phyloP scores from a whole-genome alignment of 2,329 filamentous ascomycete species.

The Fusarium mexicanum region DNA sequence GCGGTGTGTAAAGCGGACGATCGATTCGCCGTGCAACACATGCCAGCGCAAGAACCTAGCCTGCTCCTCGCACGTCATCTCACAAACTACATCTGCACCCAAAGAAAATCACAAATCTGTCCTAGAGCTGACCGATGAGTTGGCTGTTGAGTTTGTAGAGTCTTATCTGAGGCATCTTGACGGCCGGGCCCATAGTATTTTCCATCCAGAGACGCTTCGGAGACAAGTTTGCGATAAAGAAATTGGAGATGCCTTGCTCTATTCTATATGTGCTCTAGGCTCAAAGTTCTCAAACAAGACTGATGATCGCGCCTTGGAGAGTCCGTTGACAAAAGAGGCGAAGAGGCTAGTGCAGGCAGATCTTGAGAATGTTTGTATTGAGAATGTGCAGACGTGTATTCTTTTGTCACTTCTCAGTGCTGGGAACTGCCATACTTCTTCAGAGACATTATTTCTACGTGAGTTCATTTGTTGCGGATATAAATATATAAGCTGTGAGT shows the following conservation, averaged over 20 bases:
- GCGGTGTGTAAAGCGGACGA: background rate
- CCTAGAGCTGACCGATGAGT: background rate
- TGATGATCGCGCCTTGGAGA: background rate
- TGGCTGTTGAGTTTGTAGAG: background rate
- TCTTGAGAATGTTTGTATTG: slow-evolving; percentile 9
- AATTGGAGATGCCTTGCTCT: background rate
- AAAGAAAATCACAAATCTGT: background rate
- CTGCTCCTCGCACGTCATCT: background rate
- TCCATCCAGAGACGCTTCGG: background rate
- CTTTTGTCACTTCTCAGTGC: background rate
- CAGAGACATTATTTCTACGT: background rate
- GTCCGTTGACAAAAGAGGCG: background rate
- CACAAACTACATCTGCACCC: background rate
- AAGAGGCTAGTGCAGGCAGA: background rate
- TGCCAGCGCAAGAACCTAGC: background rate
- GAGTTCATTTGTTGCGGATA: background rate
- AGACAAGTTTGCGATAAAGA: background rate
- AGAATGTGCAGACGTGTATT: slow-evolving; percentile 3
- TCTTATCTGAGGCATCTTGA: background rate
- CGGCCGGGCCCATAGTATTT: background rate
- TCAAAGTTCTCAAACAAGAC: background rate
- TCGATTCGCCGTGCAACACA: background rate
- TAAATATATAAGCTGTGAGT: background rate
- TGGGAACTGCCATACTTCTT: background rate
- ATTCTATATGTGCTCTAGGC: background rate